These are phyloP conservation scores for Bipolaris oryzae DNA, from an alignment of 2,329 filamentous ascomycete genomes.

Conservation along the genomic window DNA sequence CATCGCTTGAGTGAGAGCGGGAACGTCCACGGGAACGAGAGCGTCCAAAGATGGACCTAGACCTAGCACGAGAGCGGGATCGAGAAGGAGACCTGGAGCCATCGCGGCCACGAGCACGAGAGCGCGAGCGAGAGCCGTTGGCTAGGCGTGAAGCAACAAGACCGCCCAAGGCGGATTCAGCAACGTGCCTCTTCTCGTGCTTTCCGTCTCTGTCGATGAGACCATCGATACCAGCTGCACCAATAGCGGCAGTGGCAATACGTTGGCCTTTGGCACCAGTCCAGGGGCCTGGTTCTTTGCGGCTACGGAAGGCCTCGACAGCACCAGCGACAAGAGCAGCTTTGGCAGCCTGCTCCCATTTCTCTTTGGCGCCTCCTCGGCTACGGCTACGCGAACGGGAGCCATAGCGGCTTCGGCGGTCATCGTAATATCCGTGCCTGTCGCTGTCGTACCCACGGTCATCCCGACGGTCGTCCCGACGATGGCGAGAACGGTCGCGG, in stretches of 20 bases:
- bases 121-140: constrained; percentile 74
- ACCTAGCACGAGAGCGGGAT: constrained; percentile 69
- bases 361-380: constrained; percentile 56
- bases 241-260: constrained; percentile 82
- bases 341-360: constrained; percentile 79
- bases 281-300: constrained; percentile 89
- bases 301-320: constrained; percentile 87
- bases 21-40: constrained; percentile 54
- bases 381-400: constrained; percentile 58
- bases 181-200: constrained; percentile 77
- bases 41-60: constrained; percentile 50
- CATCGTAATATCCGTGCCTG: constrained; percentile 35
- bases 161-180: constrained; percentile 87
- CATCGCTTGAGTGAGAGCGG: constrained; percentile 53
- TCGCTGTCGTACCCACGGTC: constrained; percentile 59
- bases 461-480: constrained; percentile 48
- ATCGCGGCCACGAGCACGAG: constrained; percentile 53
- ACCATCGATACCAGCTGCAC: constrained; percentile 85
- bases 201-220: constrained; percentile 72
- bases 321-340: constrained; percentile 89
- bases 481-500: constrained; percentile 26
- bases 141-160: constrained; percentile 83
- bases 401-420: constrained; percentile 55
- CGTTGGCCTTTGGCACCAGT: constrained; percentile 90
- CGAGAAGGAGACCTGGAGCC: constrained; percentile 52